These are phyloP conservation scores for Myxozyma neglecta DNA, from an alignment of 805 yeast genomes.

Conservation along the genomic window DNA sequence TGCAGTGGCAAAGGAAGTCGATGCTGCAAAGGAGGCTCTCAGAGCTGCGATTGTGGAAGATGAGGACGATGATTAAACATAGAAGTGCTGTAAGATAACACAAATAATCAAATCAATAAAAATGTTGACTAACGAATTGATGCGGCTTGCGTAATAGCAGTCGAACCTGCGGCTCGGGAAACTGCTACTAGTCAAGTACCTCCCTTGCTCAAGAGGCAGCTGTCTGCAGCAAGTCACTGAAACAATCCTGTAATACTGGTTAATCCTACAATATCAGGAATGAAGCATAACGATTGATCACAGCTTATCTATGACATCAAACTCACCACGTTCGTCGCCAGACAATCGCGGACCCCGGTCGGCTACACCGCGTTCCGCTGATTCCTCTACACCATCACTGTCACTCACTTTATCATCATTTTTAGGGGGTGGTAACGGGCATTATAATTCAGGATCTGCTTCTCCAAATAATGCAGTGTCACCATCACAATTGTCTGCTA, in stretches of 20 bases:
- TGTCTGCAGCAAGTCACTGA: no score
- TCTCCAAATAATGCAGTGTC: slow-evolving; percentile 23
- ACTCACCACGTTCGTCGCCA: slow-evolving; percentile 8
- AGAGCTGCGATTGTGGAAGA: slow-evolving; percentile 10
- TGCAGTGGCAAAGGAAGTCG: slow-evolving; percentile 47
- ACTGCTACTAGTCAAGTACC: background rate
- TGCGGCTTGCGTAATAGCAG: background rate
- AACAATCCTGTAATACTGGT: no score
- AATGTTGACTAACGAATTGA: background rate
- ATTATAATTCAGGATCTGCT: background rate
- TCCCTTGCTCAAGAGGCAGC: background rate
- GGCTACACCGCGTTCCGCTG: slow-evolving; percentile 1
- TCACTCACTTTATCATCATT: slow-evolving; percentile 25
- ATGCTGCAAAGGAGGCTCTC: slow-evolving; percentile 16
- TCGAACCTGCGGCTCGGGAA: background rate
- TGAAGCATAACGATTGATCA: no score
- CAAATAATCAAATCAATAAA: background rate
- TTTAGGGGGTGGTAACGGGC: slow-evolving; percentile 10
- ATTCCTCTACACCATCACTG: slow-evolving; percentile 25
- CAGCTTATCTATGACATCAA: background rate
- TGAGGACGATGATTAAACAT: slow-evolving; percentile 14
- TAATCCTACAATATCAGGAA: no score
- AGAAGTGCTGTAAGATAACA: background rate
- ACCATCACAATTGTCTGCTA: slow-evolving; percentile 21
- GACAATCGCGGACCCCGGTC: slow-evolving; percentile 3